These are phyloP conservation scores for Hyphodiscus sp. DNA, from an alignment of 2,329 filamentous ascomycete genomes.

Conservation along the genomic window DNA sequence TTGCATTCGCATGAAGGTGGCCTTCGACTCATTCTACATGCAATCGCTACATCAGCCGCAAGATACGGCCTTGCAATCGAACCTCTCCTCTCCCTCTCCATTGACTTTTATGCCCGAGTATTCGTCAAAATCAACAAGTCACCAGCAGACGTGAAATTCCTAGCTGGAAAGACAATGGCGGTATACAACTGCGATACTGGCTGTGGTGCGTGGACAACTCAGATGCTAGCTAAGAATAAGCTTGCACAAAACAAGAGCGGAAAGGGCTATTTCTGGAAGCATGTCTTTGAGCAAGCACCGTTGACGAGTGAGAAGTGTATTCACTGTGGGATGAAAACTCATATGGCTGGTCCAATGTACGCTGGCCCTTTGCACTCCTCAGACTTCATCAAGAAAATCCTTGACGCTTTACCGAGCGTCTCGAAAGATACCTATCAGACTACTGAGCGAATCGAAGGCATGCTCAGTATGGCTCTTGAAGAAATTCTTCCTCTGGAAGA, in stretches of 20 bases:
- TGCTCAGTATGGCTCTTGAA: constrained; percentile 83
- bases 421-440: constrained; percentile 72
- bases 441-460: constrained; percentile 74
- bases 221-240: constrained; percentile 67
- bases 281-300: constrained; percentile 67
- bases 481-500: constrained; percentile 41
- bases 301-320: constrained; percentile 60
- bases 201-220: constrained; percentile 86
- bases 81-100: constrained; percentile 84
- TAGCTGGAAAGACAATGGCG: constrained; percentile 86
- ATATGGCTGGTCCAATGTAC: constrained; percentile 92
- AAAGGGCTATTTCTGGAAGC: constrained; percentile 66
- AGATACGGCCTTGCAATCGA: constrained; percentile 85
- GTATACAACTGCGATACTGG: constrained; percentile 87
- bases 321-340: constrained; percentile 82
- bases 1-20: constrained; percentile 83
- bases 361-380: constrained; percentile 81
- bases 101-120: constrained; percentile 89
- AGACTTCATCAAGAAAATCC: constrained; percentile 72
- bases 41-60: constrained; percentile 71
- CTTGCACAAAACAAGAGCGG: constrained; percentile 64
- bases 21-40: constrained; percentile 76
- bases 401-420: constrained; percentile 62
- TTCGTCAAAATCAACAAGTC: constrained; percentile 79
- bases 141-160: constrained; percentile 81